Base-by-base conservation (phyloP, 2,329 filamentous ascomycete genomes). In the Epichloe gansuensis region DNA sequence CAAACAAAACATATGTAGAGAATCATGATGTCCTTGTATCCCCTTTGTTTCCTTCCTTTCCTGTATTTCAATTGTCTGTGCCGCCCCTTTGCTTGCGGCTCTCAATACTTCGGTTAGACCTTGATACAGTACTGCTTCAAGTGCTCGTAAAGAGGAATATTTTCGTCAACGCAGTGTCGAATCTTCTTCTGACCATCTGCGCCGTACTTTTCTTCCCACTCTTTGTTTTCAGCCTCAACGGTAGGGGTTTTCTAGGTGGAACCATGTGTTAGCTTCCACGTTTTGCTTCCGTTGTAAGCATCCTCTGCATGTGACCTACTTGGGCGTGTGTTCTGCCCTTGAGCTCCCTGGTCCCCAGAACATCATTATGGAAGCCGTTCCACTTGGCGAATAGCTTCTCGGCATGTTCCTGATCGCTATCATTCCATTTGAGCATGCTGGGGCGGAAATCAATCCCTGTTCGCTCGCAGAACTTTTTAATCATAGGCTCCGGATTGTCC, bases 291-390 rank as follows among this genome's bases (percentile, higher is more conserved):
- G 37, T 13, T n/a, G 37, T n/a, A 5, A 39, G 37, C 12, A 39
- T 6, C 12, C 37, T 4, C 50, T 28, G 21, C 21, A 31, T 31
- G 5, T 44, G 17, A 68, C 76, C 67, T 69, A 83, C 80, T 66
- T 80, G 75, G 28, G 81, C 78, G 58, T 83, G 76, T 46, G 75
- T 74, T 63, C 88, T 76, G 2, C 87, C 81, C 65, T 84, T 85
- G 62, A 98, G 72, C 56, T 82, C 83, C 39, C 77, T 85, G 64
- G 88, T 95, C 59, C 86, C 76, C 61, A 97, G 88, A 13, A 90
- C 93, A 73, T 97, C 93, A 60, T 97, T 87, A 67, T 97, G 93
- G 72, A 95, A 97, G 11, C 93, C 93, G 60, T 83, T 86, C 93
- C 93, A 97, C 74, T 98, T 97, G 71, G 91, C 89, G 71, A 97